These are phyloP conservation scores for Podila clonocystis DNA, from an alignment of 192 early-diverging fungal genomes.

Conservation along the genomic window DNA sequence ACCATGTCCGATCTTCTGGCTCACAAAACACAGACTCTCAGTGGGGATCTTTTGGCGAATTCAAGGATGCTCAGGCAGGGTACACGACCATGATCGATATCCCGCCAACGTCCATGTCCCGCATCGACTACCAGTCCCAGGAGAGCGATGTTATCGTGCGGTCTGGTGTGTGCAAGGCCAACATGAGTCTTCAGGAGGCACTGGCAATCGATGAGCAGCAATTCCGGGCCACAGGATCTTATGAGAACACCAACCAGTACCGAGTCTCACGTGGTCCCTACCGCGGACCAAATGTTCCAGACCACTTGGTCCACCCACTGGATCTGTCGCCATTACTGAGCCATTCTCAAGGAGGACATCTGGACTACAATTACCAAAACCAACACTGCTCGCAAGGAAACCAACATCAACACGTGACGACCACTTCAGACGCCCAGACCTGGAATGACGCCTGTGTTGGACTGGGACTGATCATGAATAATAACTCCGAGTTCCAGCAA, in stretches of 20 bases:
- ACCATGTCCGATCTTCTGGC: neutral
- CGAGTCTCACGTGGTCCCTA: neutral
- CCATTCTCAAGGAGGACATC: conserved; percentile 7
- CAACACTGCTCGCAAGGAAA: neutral
- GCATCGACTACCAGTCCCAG: neutral
- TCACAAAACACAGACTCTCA: neutral
- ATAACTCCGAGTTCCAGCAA: neutral
- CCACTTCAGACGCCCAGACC: neutral
- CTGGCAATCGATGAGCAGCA: neutral
- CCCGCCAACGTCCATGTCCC: neutral
- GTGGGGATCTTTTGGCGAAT: conserved; percentile 5
- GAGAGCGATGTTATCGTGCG: neutral
- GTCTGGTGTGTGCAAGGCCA: neutral
- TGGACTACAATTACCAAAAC: neutral
- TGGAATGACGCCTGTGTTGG: conserved; percentile 22
- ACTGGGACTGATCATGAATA: conserved; percentile 15
- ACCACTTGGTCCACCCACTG: conserved; percentile 24
- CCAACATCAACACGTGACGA: neutral
- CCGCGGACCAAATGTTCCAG: conserved; percentile 1
- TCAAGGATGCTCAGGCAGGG: conserved; percentile 2
- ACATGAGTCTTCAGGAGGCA: conserved; percentile 11
- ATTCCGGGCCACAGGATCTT: neutral
- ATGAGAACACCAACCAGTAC: neutral
- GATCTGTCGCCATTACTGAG: conserved; percentile 19
- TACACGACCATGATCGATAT: conserved; percentile 12